Conservation (phyloP, 495 filamentous ascomycete genomes). For the Pseudomonodictys pantanalensis region DNA sequence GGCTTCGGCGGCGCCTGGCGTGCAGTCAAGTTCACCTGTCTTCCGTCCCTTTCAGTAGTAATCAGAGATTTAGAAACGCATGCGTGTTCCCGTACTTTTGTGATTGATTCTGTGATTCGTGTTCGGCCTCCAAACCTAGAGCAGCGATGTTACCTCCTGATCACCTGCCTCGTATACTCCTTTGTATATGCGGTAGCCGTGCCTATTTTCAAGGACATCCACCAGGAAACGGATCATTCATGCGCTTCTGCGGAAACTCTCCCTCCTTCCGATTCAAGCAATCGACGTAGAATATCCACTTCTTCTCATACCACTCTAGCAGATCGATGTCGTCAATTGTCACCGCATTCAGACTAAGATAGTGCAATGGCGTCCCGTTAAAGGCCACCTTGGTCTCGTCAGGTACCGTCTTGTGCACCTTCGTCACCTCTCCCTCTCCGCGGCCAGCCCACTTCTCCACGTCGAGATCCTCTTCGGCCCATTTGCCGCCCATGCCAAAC, state of each 20-base stretch:
- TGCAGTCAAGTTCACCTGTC: too few species aligned
- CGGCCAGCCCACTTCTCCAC: slow-evolving; percentile 24
- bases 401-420: slow-evolving; percentile 19
- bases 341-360: slow-evolving; percentile 28
- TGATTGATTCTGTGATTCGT: too few species aligned
- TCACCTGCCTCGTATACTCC: background rate
- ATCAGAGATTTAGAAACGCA: too few species aligned
- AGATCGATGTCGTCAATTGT: slow-evolving; percentile 28
- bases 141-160: background rate
- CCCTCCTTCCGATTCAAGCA: background rate
- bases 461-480: slow-evolving; percentile 26
- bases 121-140: too few species aligned
- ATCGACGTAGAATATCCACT: slow-evolving; percentile 24
- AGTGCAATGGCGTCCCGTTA: slow-evolving; percentile 18
- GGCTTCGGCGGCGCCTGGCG: too few species aligned
- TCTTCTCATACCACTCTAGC: slow-evolving; percentile 27
- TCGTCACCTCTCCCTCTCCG: slow-evolving; percentile 9
- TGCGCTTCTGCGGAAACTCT: background rate
- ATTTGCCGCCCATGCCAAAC: slow-evolving; percentile 15
- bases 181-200: background rate
- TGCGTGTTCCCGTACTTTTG: too few species aligned
- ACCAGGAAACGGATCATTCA: background rate
- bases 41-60: too few species aligned
- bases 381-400: background rate
- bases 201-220: background rate